Percentiles rank a stretch among this genome's conserved stretches.
Conservation (phyloP, 192 early-diverging fungal genomes). For the Gryganskiella cystojenkinii region DNA sequence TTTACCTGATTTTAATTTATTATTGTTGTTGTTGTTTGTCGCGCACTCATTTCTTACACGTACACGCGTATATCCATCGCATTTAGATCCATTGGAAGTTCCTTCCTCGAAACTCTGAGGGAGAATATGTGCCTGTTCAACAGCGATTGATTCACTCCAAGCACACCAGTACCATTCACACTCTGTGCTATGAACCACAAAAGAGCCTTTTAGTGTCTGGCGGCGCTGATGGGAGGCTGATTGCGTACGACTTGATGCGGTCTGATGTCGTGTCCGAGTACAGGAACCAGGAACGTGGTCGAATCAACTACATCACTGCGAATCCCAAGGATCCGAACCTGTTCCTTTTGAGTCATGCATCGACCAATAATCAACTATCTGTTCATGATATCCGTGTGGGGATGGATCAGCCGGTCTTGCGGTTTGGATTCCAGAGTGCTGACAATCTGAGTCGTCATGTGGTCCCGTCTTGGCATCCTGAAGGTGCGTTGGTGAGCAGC, state of each 20-base stretch:
- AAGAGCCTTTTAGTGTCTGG: conserved; percentile 22
- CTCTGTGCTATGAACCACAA: conserved; percentile 16
- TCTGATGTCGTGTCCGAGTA: conserved; percentile 31
- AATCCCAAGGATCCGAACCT: conserved; percentile 37
- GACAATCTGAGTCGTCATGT: conserved; percentile 33
- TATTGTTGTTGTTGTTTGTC: neutral
- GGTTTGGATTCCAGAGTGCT: conserved; percentile 30
- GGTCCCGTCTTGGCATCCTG: conserved; percentile 43
- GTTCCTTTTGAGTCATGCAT: conserved; percentile 29
- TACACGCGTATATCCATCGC: neutral
- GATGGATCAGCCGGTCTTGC: conserved; percentile 22
- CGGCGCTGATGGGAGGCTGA: conserved; percentile 32
- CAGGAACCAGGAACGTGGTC: conserved; percentile 16
- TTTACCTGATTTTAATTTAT: neutral
- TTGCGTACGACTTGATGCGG: conserved; percentile 37
- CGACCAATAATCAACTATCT: conserved; percentile 29
- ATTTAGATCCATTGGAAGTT: conserved; percentile 41
- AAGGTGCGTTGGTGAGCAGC: conserved; percentile 34
- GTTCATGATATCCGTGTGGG: conserved; percentile 24
- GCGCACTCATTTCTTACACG: neutral
- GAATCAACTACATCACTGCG: conserved; percentile 25
- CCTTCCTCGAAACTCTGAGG: conserved; percentile 7
- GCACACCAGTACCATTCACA: conserved; percentile 43
- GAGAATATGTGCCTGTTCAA: conserved; percentile 7
- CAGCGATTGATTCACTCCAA: conserved; percentile 21